Conservation (phyloP, 164 flowering plant genomes). For the Hamamelis virginiana region DNA sequence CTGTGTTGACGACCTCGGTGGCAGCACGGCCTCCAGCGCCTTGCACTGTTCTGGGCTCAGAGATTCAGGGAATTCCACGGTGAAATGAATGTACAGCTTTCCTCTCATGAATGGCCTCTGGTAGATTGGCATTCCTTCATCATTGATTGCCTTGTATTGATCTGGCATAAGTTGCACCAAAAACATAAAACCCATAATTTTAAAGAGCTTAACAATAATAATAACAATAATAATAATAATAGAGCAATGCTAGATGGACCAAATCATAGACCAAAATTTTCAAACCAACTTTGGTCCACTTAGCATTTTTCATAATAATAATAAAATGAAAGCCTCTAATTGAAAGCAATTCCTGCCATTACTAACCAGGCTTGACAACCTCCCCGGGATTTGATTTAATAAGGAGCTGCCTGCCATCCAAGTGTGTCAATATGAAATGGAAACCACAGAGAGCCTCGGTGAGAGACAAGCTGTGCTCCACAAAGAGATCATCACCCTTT, state of each 20-base stretch:
- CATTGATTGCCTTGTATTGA: constrained; percentile 77
- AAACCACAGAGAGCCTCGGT: constrained; percentile 88
- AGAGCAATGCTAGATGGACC: no score
- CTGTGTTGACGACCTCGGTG: constrained; percentile 44
- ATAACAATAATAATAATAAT: no score
- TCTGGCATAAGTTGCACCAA: constrained; percentile 29
- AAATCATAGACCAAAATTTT: no score
- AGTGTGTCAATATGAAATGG: constrained; percentile 64
- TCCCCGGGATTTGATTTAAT: constrained; percentile 85
- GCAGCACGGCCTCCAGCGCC: constrained; percentile 56
- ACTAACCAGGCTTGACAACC: constrained; percentile 83
- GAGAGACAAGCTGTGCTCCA: constrained; percentile 69
- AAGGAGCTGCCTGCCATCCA: constrained; percentile 80
- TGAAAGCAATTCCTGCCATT: not conserved
- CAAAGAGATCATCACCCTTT: constrained; percentile 80
- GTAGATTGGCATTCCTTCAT: constrained; percentile 94
- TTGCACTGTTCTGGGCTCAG: constrained; percentile 60
- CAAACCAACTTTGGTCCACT: no score
- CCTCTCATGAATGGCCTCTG: constrained; percentile 90
- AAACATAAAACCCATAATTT: not conserved
- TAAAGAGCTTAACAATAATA: not conserved
- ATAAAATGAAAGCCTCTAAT: not conserved
- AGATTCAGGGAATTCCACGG: constrained; percentile 77
- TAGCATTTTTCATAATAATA: no score
- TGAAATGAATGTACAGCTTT: constrained; percentile 85